phyloP scores from a whole-genome alignment of 192 early-diverging fungal genomes.

The Entomortierella parvispora region DNA sequence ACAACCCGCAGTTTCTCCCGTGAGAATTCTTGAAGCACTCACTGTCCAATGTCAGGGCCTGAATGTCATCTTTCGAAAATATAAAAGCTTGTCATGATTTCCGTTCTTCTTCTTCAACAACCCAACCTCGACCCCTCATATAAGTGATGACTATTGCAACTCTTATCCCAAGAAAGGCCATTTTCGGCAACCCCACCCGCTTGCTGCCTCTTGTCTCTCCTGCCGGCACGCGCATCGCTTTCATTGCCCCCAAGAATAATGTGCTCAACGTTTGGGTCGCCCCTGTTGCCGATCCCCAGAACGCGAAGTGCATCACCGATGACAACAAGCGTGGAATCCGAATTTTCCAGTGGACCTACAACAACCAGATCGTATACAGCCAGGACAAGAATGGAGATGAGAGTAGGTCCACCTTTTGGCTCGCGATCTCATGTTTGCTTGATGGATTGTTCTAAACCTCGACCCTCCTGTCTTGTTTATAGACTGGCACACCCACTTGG shows the following conservation, averaged over 20 bases:
- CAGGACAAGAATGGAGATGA: conserved; percentile 53
- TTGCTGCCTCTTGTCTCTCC: conserved; percentile 1
- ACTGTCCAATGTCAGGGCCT: too few relatives aligned
- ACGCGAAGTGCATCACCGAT: conserved; percentile 41
- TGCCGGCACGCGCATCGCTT: conserved; percentile 27
- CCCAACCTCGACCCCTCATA: neutral
- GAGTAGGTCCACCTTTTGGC: conserved; percentile 7
- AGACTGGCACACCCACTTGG: conserved; percentile 18
- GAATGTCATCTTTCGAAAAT: too few relatives aligned
- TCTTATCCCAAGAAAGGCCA: conserved; percentile 21
- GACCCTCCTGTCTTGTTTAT: neutral
- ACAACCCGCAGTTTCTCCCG: too few relatives aligned
- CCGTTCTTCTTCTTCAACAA: conserved; percentile 14
- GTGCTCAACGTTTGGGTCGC: conserved; percentile 45
- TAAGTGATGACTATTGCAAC: conserved; percentile 1
- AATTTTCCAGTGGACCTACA: conserved; percentile 41
- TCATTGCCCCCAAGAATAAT: conserved; percentile 44
- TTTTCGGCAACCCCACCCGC: conserved; percentile 23
- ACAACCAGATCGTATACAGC: conserved; percentile 35
- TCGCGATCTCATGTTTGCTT: neutral
- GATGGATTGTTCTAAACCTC: neutral
- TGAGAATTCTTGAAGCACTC: too few relatives aligned
- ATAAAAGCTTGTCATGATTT: too few relatives aligned
- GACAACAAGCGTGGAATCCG: conserved; percentile 37
- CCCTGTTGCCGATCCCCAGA: conserved; percentile 11